These are phyloP conservation scores for Candida xyloterini DNA, from an alignment of 805 yeast species.

Conservation along the genomic window DNA sequence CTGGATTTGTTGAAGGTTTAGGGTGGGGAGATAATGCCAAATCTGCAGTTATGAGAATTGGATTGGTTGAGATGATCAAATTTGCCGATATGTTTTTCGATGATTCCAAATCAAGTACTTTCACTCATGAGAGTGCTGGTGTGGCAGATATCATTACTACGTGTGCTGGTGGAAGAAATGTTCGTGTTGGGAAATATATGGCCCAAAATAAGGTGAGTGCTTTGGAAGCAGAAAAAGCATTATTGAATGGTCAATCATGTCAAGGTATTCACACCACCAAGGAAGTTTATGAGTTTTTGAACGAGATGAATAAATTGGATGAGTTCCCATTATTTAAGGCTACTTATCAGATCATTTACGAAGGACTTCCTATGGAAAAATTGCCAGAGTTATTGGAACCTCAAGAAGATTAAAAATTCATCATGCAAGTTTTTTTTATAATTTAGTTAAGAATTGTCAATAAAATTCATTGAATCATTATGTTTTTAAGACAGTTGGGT, in stretches of 20 bases:
- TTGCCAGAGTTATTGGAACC: conserved; percentile 69
- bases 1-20: conserved; percentile 95
- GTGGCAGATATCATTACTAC: conserved; percentile 98
- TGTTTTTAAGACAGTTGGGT: conserved; percentile 3
- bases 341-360: conserved; percentile 81
- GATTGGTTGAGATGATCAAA: conserved; percentile 82
- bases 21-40: conserved; percentile 99
- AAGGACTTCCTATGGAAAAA: conserved; percentile 67
- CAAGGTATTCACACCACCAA: conserved; percentile 90
- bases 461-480: neutral
- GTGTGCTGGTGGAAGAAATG: conserved; percentile 97
- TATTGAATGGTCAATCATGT: conserved; percentile 93
- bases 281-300: conserved; percentile 86
- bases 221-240: conserved; percentile 75
- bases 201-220: conserved; percentile 77
- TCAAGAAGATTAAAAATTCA: conserved; percentile 26
- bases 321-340: conserved; percentile 83
- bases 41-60: conserved; percentile 96
- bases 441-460: neutral
- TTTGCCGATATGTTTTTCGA: conserved; percentile 84
- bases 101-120: conserved; percentile 69
- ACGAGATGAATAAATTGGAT: conserved; percentile 44
- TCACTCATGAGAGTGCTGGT: conserved; percentile 93
- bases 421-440: conserved; percentile 2
- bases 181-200: conserved; percentile 83